Base-by-base conservation (phyloP, 75 land plant species). In the Selaginella moellendorffii region DNA sequence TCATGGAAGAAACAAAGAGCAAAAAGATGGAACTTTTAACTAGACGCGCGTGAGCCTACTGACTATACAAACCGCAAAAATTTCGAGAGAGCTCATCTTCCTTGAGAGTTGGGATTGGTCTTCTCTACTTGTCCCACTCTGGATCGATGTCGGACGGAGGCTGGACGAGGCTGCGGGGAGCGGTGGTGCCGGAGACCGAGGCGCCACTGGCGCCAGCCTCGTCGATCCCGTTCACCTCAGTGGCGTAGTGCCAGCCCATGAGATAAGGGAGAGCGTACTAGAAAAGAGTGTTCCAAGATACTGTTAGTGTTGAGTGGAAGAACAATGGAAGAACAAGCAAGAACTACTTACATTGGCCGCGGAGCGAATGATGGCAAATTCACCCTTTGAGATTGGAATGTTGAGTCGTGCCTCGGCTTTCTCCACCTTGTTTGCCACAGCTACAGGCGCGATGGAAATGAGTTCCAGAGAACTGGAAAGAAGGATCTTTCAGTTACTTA, bases 291-390 rank as follows among this genome's bases (percentile, higher is more conserved):
- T 20, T 20, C 20, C 5, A 2, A 20, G 14, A 20, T 18, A 56
- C 24, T 46, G 52, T 46, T 46, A 46, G 14, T 10, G 14, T 10
- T 18, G 14, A 10, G 52, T 18, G 18, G 52, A 10, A 18, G 18
- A 29, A 53, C 26, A 1, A 20, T 14, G 28, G 26, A 27, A 25
- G 0, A 54, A 26, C 0, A 27, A 51, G n/a, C 63, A 65, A 28
- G 54, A 36, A 36, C 5, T 36, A 36, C 82, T 61, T 84, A 84
- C 87, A 69, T 66, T 76, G 67, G 67, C 72, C 52, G 82, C 73
- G 30, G 85, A 66, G 19, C 80, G 78, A 62, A 85, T 63, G 26
- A 82, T 82, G 18, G 88, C 67, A 76, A 82, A 82, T 73, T 85
- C 88, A 20, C 75, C 88, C 56, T 79, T 67, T 30, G 85, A 72